These are phyloP conservation scores for Solanum dulcamara DNA, from an alignment of 257 asterid species.

Conservation along the genomic window DNA sequence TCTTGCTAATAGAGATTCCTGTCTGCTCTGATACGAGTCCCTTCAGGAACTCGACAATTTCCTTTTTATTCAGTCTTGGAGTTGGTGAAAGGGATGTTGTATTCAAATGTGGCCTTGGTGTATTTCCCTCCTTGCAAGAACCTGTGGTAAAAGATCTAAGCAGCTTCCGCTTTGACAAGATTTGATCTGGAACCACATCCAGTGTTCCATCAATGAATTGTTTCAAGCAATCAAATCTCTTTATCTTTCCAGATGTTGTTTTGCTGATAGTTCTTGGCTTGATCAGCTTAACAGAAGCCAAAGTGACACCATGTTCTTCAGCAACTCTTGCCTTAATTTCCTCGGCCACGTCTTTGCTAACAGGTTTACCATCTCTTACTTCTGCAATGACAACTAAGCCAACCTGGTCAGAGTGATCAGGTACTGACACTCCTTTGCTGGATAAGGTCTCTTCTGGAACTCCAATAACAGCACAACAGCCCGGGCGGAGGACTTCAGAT, in stretches of 20 bases:
- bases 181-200: constrained; percentile 41
- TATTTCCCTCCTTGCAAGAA: constrained; percentile 58
- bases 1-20: constrained; percentile 40
- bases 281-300: constrained; percentile 55
- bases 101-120: constrained; percentile 47
- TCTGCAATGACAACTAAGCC: constrained; percentile 83
- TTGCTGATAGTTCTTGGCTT: constrained; percentile 71
- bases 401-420: constrained; percentile 55
- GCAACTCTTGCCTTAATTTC: constrained; percentile 46
- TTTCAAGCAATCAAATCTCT: constrained; percentile 72
- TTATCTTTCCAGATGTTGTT: constrained; percentile 76
- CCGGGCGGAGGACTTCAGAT: constrained; percentile 62
- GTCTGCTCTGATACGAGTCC: constrained; percentile 59
- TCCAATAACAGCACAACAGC: constrained; percentile 78
- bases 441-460: constrained; percentile 68
- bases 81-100: constrained; percentile 5
- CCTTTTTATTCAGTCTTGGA: constrained; percentile 23
- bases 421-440: constrained; percentile 44
- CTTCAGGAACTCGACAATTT: constrained; percentile 49
- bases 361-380: constrained; percentile 52
- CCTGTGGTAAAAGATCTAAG: constrained; percentile 65
- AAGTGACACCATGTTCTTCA: constrained; percentile 67
- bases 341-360: constrained; percentile 32
- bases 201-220: constrained; percentile 60
- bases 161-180: constrained; percentile 25